Base-by-base conservation (phyloP, 495 filamentous ascomycete species). In the Acidomyces sp. region DNA sequence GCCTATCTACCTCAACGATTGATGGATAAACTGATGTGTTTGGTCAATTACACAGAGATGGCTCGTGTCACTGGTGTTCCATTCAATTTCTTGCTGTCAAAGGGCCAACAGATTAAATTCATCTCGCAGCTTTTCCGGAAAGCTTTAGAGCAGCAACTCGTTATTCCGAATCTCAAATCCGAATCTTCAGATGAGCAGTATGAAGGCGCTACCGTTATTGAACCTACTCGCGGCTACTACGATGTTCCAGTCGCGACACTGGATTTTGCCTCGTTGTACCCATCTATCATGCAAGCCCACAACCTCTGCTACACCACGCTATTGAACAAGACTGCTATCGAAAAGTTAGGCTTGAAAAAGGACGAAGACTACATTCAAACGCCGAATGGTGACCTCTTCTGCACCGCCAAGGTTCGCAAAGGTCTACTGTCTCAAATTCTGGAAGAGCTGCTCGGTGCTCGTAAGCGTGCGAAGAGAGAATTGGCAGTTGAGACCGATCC, bases 31-130 rank as follows among this genome's bases (percentile, higher is more conserved):
- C 68, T 99, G 22, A 95, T 92, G 60, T 95, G 90, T 59, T 68
- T 99, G 20, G 79, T 93, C 55, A 99, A 99, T 58, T 95, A 95
- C 53, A 96, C 90, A 0, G 90, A 99, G 60, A 99, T 99, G 90
- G 90, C 90, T 28, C 90, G 90, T 72, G 90, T 99, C 55, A 99
- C 90, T 13, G 90, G 90, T 45, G 87, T 99, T 1, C 92, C 90
- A 1, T 99, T 96, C 69, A 94, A 92, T 53, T 95, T 79, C 54
- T 72, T 99, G 15, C 72, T 99, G 3, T 71, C 92, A 19, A 75
- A 84, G 56, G 90, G 90, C 32, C 90, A 99, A 55, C 90, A 99
- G 58, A 81, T 96, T 53, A 94, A 93, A 54, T 96, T 99, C 64
- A 71, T 99, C 60, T 94, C 85, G 54, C 90, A 99, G 57, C 71